Evolutionary conservation across 257 asterid genomes (phyloP).

Genomic region (Osmanthus fragrans): DNA sequence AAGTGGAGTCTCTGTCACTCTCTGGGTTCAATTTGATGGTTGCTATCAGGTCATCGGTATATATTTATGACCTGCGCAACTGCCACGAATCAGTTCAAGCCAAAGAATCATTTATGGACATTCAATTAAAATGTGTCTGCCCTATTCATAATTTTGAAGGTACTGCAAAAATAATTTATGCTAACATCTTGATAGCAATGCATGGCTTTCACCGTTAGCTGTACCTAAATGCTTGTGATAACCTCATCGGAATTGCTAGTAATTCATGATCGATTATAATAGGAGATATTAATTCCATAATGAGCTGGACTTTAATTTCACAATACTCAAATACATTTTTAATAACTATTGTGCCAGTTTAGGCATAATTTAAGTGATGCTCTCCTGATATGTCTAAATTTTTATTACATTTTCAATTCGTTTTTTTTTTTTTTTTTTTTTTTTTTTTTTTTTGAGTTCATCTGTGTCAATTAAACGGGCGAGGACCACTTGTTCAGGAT

Average conservation of each 20-base stretch:
- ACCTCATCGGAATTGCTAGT: not conserved
- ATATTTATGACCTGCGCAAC: slow-evolving; percentile 67
- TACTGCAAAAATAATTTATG: slow-evolving; percentile 30
- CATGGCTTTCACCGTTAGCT: slow-evolving; percentile 5
- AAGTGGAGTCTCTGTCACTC: slow-evolving; percentile 73
- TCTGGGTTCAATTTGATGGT: slow-evolving; percentile 62
- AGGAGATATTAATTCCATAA: not conserved
- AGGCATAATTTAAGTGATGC: not conserved
- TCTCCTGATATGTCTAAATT: not conserved
- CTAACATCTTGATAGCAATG: slow-evolving; percentile 16
- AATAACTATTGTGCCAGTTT: slow-evolving; percentile 1
- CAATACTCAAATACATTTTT: not conserved
- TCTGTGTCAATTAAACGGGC: slow-evolving; percentile 15
- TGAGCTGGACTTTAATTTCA: slow-evolving; percentile 2
- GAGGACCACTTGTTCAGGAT: slow-evolving; percentile 55
- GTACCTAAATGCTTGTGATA: slow-evolving; percentile 3
- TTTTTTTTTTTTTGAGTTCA: slow-evolving; percentile 21
- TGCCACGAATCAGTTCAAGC: slow-evolving; percentile 37
- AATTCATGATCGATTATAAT: not conserved
- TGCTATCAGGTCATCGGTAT: slow-evolving; percentile 65
- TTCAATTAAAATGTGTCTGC: slow-evolving; percentile 69
- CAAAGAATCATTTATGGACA: slow-evolving; percentile 43
- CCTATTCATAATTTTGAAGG: slow-evolving; percentile 68
- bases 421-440: slow-evolving; percentile 22
- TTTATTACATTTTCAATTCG: not conserved